Evolutionary conservation across 129 eudicot genomes (phyloP), one percentile per base, ranked within the genome.

Genomic region (Artemisia annua): DNA sequence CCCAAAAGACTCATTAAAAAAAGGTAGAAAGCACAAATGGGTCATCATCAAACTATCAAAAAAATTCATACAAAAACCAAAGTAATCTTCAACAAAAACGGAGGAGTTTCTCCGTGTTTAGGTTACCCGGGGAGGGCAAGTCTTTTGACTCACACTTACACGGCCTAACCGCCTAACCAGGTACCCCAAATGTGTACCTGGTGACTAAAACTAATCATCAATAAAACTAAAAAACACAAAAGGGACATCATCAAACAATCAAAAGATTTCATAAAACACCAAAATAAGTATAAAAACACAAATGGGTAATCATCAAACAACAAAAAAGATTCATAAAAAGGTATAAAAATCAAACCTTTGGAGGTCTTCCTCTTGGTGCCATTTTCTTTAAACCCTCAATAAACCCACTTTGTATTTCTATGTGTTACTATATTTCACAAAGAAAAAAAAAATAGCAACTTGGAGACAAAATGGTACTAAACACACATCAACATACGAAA

Each of bases 281-380:
- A 39, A 39, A 7, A 39, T 0, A 7, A 35, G 44, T 5, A 35
- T 0, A 7, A 35, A 52, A 52, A 52, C 57, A 11, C 46, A 52
- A 52, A 52, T 52, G 16, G 18, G 57, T 52, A 8, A 52, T 30
- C 35, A 30, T 30, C 35, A 30, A 30, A 30, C 35, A 30, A 30
- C 35, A n/a, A n/a, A 5, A 19, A 56, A 56, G 62, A 56, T 56
- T 57, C 30, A 19, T 17, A 56, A 56, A 56, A 56, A 5, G 5
- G 26, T 6, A 3, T 57, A 57, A 57, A 57, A 20, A 57, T 16
- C 32, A 57, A 19, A 57, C 63, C 63, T 18, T 16, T 57, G 30
- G 13, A 5, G 63, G 63, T 57, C 63, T 57, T 57, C 63, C 63
- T 20, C 63, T 57, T 57, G 63, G 63, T 57, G 63, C 63, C 63